These are phyloP conservation scores for Neopestalotiopsis clavispora DNA, from an alignment of 2,329 filamentous ascomycete genomes.

Conservation along the genomic window DNA sequence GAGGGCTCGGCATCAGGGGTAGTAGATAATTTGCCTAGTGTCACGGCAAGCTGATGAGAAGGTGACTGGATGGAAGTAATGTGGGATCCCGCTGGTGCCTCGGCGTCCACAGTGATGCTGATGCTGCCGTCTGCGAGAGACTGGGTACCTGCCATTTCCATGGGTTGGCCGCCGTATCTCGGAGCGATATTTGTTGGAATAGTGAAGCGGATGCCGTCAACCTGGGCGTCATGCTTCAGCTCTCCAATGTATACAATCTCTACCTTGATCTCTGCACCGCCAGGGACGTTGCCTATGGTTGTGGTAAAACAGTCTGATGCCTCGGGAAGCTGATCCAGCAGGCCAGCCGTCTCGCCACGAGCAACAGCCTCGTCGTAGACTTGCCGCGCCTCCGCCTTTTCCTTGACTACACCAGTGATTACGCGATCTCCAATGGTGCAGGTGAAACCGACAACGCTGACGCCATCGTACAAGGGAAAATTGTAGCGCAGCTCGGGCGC, in stretches of 20 bases:
- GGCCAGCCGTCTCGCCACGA: slow-evolving; percentile 64
- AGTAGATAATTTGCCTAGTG: slow-evolving; percentile 62
- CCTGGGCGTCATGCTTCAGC: slow-evolving; percentile 72
- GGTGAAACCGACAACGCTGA: slow-evolving; percentile 70
- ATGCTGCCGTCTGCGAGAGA: slow-evolving; percentile 43
- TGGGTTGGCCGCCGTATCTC: slow-evolving; percentile 61
- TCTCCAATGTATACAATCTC: slow-evolving; percentile 72
- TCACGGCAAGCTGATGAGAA: slow-evolving; percentile 70
- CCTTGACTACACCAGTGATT: slow-evolving; percentile 69
- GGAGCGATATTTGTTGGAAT: slow-evolving; percentile 72
- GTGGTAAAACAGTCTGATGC: slow-evolving; percentile 72
- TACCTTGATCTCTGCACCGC: slow-evolving; percentile 59
- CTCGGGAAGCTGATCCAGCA: slow-evolving; percentile 65
- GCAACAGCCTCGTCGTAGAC: slow-evolving; percentile 64
- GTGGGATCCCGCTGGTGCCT: slow-evolving; percentile 58
- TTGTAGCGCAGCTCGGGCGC: slow-evolving; percentile 61
- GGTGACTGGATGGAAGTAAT: slow-evolving; percentile 70
- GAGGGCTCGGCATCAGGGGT: slow-evolving; percentile 51
- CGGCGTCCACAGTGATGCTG: slow-evolving; percentile 62
- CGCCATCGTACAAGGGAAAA: slow-evolving; percentile 76
- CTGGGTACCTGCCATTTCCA: slow-evolving; percentile 32
- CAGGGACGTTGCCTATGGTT: slow-evolving; percentile 70
- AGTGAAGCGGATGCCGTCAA: slow-evolving; percentile 71
- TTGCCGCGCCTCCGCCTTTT: slow-evolving; percentile 64
- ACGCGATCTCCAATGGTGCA: slow-evolving; percentile 66